Evolutionary conservation across 2,329 filamentous ascomycete genomes (phyloP), one percentile per base, ranked within the genome.

Genomic region (Sporothrix variecibatus): DNA sequence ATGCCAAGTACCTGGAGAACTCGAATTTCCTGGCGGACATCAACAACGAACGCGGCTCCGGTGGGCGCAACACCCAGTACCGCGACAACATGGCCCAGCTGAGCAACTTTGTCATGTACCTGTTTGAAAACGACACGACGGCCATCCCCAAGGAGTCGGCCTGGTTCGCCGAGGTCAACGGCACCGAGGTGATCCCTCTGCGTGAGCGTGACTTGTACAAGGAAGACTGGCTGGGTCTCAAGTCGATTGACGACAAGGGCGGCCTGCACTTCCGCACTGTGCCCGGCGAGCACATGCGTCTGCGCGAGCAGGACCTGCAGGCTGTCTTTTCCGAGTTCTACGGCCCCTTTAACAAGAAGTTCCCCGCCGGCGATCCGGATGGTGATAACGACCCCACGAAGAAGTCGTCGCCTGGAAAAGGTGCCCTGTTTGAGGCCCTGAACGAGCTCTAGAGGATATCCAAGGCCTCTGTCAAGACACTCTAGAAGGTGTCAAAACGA

Each of bases 21-120:
- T 96, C 93, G 78, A 95, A 95, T 81, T 98, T 97, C 82, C 86
- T 99, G 9, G 96, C 95, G 11, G 95, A 98, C 80, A 92, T 98
- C 83, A 99, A 99, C 83, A 98, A 98, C 82, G 96, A 99, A 87
- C 88, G 95, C 26, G 34, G 34, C 34, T 34, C 62, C 15, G 77
- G 77, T 68, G 75, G 85, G 72, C 97, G 97, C 88, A 97, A 94
- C 79, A 79, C 83, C 49, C 87, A 84, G 15, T 99, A 98, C 82
- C 90, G 88, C 80, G 82, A 87, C 78, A 93, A 95, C 80, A 78
- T 99, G 67, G 87, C 87, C 8, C 82, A 79, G 46, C 81, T 99
- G 80, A 89, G 93, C 79, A 92, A 92, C 78, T 92, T 98, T 77
- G 94, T 93, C 76, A 93, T 98, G 92, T 94, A 93, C 81, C 85